Evolutionary conservation across 176 grass and related monocot genomes (phyloP).

Genomic region (Panicum miliaceum): DNA sequence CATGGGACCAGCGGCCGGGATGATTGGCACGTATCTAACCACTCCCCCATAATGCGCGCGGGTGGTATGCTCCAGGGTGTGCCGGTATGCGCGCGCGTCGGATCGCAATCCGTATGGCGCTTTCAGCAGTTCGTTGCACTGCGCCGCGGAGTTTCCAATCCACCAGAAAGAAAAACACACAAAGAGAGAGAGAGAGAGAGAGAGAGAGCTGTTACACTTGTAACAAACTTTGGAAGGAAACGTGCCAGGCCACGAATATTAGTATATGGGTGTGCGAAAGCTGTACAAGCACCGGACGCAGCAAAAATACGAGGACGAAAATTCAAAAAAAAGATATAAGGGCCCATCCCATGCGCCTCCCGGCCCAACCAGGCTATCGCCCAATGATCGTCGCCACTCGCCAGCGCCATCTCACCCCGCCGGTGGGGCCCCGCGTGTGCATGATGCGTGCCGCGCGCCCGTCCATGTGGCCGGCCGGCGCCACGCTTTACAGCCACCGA

Average conservation of each 20-base stretch:
- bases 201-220: neutral
- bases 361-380: neutral
- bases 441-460: slow-evolving; percentile 17
- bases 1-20: neutral
- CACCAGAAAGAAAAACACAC: neutral
- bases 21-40: slow-evolving; percentile 16
- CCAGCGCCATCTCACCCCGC: neutral
- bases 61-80: neutral
- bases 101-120: neutral
- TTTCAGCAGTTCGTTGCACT: neutral
- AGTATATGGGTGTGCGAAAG: neutral
- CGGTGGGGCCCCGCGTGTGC: neutral
- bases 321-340: neutral
- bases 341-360: neutral
- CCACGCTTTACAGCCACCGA: neutral
- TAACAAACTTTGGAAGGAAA: neutral
- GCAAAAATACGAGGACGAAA: neutral
- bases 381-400: neutral
- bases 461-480: slow-evolving; percentile 33
- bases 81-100: neutral
- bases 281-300: neutral
- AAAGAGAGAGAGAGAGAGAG: neutral
- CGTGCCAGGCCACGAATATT: neutral
- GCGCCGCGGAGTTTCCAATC: neutral
- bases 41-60: neutral